Percentiles rank a stretch among this genome's conserved stretches.
phyloP scores from a whole-genome alignment of 2,329 filamentous ascomycete species.

The Diaporthe nobilis region DNA sequence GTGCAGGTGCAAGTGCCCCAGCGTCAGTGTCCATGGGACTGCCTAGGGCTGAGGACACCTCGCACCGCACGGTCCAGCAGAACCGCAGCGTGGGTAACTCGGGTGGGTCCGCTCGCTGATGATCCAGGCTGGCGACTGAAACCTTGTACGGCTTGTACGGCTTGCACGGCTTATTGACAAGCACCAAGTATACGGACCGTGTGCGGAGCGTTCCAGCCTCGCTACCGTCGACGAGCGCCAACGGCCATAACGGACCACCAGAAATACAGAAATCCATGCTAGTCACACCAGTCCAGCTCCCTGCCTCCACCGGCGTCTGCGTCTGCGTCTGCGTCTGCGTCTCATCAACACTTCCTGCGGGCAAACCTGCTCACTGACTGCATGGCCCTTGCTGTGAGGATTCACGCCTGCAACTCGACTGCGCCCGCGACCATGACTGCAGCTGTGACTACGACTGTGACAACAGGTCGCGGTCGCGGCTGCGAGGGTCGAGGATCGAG shows the following conservation, averaged over 20 bases:
- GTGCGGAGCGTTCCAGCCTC: conserved; percentile 14
- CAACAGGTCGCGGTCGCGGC: not conserved
- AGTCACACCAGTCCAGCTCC: not conserved
- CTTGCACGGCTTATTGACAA: conserved; percentile 18
- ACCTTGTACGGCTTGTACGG: conserved; percentile 25
- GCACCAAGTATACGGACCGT: conserved; percentile 12
- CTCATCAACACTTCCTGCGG: not conserved
- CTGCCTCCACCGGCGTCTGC: not conserved
- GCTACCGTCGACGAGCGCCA: not conserved
- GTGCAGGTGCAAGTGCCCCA: not conserved
- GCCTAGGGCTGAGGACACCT: conserved; percentile 37
- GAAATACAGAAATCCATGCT: not conserved
- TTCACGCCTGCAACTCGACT: not conserved
- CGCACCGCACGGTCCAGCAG: conserved; percentile 39
- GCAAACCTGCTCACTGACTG: not conserved
- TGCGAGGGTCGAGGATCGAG: not conserved
- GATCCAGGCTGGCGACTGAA: conserved; percentile 26
- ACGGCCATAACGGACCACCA: not conserved
- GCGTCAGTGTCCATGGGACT: not conserved
- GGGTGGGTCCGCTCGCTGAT: conserved; percentile 30
- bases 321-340: not conserved
- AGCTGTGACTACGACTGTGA: conserved; percentile 8
- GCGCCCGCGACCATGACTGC: not conserved
- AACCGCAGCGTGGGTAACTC: conserved; percentile 39
- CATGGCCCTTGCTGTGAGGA: not conserved